Conservation (phyloP, 2,329 filamentous ascomycete genomes). For the Dactylella cylindrospora region DNA sequence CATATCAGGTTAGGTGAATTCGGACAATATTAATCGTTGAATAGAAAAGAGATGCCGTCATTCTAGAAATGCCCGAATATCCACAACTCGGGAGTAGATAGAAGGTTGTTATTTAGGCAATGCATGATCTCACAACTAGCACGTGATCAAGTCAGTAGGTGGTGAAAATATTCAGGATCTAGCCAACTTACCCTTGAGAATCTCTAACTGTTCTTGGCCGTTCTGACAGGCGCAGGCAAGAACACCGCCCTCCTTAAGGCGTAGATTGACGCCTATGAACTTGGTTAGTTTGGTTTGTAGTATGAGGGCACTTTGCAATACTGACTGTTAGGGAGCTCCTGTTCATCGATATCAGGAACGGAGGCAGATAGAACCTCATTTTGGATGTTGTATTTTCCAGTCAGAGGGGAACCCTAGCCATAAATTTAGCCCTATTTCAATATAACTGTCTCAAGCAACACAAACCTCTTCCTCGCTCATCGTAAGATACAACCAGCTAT, state of each 20-base stretch:
- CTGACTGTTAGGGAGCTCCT: slow-evolving; percentile 85
- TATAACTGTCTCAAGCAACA: slow-evolving; percentile 8
- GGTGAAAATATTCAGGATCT: no score
- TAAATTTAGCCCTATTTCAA: slow-evolving; percentile 50
- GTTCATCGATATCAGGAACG: slow-evolving; percentile 82
- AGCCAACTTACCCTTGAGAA: slow-evolving; percentile 57
- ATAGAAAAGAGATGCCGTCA: neutral
- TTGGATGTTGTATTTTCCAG: slow-evolving; percentile 76
- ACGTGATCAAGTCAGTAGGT: no score
- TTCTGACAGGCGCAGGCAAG: slow-evolving; percentile 66
- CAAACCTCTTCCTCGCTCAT: slow-evolving; percentile 64
- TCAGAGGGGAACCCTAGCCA: slow-evolving; percentile 62
- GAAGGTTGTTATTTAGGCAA: no score
- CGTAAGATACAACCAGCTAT: slow-evolving; percentile 79
- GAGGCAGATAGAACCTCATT: slow-evolving; percentile 78
- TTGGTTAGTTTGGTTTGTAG: neutral
- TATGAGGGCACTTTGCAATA: slow-evolving; percentile 52
- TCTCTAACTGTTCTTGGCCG: slow-evolving; percentile 57
- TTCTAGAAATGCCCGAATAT: no score
- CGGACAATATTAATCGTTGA: neutral
- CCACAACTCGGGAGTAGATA: no score
- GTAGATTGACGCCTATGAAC: slow-evolving; percentile 58
- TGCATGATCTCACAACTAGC: slow-evolving; percentile 40
- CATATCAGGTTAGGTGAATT: no score
- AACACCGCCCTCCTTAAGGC: slow-evolving; percentile 64